Percentiles rank a stretch among this genome's conserved stretches.
Evolutionary conservation across 2,329 filamentous ascomycete genomes (phyloP).

Genomic region (Monosporascus sp.): DNA sequence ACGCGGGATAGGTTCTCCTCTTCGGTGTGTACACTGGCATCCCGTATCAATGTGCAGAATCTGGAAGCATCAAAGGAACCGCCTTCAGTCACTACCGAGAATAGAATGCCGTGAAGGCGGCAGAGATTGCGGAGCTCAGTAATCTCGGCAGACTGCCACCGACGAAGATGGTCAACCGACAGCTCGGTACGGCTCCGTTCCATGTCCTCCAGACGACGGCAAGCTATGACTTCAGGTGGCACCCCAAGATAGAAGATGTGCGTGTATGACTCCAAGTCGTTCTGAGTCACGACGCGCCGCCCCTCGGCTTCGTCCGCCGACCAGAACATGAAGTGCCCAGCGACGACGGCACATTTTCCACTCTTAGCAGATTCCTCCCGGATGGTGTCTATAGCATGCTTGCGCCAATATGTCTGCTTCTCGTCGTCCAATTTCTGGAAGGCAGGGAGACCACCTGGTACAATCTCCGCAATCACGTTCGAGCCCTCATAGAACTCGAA

Average conservation of each 20-base stretch:
- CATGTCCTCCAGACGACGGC: conserved; percentile 33
- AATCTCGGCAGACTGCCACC: conserved; percentile 45
- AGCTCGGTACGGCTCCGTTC: conserved; percentile 26
- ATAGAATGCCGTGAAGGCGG: conserved; percentile 38
- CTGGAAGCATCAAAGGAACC: conserved; percentile 3
- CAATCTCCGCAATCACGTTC: conserved; percentile 34
- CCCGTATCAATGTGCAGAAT: conserved; percentile 24
- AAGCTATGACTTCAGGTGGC: conserved; percentile 27
- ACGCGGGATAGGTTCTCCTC: conserved; percentile 30
- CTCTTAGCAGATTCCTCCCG: conserved; percentile 26
- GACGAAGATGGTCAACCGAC: conserved; percentile 32
- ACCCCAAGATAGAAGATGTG: conserved; percentile 54
- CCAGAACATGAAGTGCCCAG: conserved; percentile 54
- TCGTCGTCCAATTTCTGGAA: conserved; percentile 37
- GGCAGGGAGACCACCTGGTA: conserved; percentile 38
- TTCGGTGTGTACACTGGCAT: conserved; percentile 34
- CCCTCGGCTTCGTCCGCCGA: conserved; percentile 24
- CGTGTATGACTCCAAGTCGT: conserved; percentile 43
- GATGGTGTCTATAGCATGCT: conserved; percentile 41
- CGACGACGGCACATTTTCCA: conserved; percentile 39
- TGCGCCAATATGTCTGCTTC: conserved; percentile 33
- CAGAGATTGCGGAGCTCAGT: conserved; percentile 38
- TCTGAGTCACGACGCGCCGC: conserved; percentile 33
- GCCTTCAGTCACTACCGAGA: conserved; percentile 24
- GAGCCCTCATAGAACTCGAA: conserved; percentile 51